Base-by-base conservation (phyloP, 2,329 filamentous ascomycete genomes). In the Fusarium haematococcum region DNA sequence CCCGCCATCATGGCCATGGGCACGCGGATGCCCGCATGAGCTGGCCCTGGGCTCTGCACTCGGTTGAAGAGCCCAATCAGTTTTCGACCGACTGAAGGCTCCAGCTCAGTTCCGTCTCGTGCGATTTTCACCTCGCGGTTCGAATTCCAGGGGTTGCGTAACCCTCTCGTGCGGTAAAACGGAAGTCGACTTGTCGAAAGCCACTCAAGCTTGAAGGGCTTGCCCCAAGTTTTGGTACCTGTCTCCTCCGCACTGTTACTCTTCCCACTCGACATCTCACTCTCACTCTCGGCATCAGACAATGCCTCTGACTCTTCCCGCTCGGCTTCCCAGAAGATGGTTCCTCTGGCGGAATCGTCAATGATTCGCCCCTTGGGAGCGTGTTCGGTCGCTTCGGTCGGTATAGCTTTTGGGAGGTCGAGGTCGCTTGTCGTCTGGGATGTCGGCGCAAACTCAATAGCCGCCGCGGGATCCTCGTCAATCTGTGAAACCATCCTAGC, bases 111-210 rank as follows among this genome's bases (percentile, higher is more conserved):
- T 2, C 96, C 96, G 78, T 98, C 96, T 78, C 96, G 89, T 27
- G 96, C 96, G 80, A 98, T 98, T 83, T 98, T 98, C 71, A 98
- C 94, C 80, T 98, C 96, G 62, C 96, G 88, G 79, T 98, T 98
- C 6, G 94, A 93, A 81, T 98, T 98, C 94, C 95, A 98, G 0
- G 95, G 93, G 80, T 98, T 98, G 37, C 95, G 90, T 65, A 98
- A 84, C 0, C 96, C 95, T 73, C 95, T 87, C 0, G 95, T 97
- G 50, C 94, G 91, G 81, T 97, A 97, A 80, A 98, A 98, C 0
- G 96, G 95, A 6, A 98, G 87, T 39, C 92, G 90, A 64, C 89
- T 91, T 6, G 94, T 97, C 14, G 94, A 97, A 9, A 97, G 82
- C 96, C 96, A 98, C 83, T 97, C 92, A 54, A 98, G 89, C 77